Percentiles rank a stretch among this genome's conserved stretches.
Evolutionary conservation across 2,329 filamentous ascomycete genomes (phyloP).

Genomic region (Aspergillus uvarum): DNA sequence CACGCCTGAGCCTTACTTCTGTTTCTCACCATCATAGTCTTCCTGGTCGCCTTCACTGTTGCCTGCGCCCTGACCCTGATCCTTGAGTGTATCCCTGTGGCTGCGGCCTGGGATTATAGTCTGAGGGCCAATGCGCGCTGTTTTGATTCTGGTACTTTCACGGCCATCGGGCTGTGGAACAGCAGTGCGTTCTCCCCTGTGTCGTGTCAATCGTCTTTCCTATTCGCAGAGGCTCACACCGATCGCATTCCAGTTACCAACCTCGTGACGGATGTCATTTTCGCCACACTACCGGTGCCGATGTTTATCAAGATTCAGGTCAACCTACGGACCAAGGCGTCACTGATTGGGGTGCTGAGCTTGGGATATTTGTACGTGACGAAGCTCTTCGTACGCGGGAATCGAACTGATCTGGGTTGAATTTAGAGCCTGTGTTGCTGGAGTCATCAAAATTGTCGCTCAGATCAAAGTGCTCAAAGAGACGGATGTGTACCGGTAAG

Average conservation of each 20-base stretch:
- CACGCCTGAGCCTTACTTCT: not conserved
- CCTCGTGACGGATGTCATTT: slow-evolving; percentile 47
- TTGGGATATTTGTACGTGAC: slow-evolving; percentile 45
- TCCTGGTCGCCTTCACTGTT: slow-evolving; percentile 25
- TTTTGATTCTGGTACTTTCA: slow-evolving; percentile 44
- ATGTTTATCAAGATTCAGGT: slow-evolving; percentile 38
- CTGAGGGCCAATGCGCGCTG: slow-evolving; percentile 44
- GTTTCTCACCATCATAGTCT: slow-evolving; percentile 30
- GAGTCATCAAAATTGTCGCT: slow-evolving; percentile 40
- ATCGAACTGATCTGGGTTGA: not conserved
- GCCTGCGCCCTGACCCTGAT: slow-evolving; percentile 49
- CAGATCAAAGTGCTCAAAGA: slow-evolving; percentile 26
- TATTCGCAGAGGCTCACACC: not conserved
- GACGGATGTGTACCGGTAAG: slow-evolving; percentile 37
- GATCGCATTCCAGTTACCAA: slow-evolving; percentile 37
- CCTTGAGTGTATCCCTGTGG: slow-evolving; percentile 49
- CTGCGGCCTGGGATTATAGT: slow-evolving; percentile 46
- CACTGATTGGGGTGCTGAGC: slow-evolving; percentile 44
- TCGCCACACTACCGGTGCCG: slow-evolving; percentile 45
- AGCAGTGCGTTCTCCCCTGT: slow-evolving; percentile 33
- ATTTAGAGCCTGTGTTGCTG: slow-evolving; percentile 41
- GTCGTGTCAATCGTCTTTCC: not conserved
- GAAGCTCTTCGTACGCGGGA: not conserved
- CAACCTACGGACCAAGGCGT: slow-evolving; percentile 35
- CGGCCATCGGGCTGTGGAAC: slow-evolving; percentile 30